A percentile compares a stretch with the other conserved stretches of the same genome.
Conservation (phyloP, 208 protist genomes). For the Crithidia fasciculata region DNA sequence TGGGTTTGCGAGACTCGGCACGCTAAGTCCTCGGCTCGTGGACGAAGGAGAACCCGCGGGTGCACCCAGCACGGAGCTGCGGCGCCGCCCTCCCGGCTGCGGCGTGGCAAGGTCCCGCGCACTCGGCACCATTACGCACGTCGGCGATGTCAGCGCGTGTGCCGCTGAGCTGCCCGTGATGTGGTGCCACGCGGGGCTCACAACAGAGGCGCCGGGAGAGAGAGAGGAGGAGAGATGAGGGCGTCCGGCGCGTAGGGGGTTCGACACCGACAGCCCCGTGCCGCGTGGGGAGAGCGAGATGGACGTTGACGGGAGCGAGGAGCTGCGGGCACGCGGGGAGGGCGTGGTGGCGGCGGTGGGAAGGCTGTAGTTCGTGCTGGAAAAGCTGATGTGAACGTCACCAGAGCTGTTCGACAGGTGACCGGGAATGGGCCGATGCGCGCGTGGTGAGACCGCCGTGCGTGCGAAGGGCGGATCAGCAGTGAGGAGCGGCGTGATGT, state of each 20-base stretch:
- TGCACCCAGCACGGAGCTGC: background rate
- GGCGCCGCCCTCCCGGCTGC: constrained; percentile 4
- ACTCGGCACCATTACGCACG: background rate
- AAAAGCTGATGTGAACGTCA: background rate
- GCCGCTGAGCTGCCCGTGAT: background rate
- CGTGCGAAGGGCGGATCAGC: background rate
- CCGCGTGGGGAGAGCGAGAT: background rate
- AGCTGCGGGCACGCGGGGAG: background rate
- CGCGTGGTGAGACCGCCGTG: background rate
- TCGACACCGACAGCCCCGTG: background rate
- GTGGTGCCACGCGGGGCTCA: background rate
- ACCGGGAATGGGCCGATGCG: background rate
- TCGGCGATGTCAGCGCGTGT: background rate
- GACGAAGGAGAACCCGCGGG: no score
- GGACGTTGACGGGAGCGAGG: constrained; percentile 3
- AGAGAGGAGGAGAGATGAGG: background rate
- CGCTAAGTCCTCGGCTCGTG: no score
- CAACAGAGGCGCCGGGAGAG: constrained; percentile 3
- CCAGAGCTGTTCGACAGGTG: background rate
- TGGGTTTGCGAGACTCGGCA: no score
- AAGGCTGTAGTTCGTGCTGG: background rate
- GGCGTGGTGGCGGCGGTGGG: background rate
- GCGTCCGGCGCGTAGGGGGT: background rate
- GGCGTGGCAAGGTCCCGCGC: background rate
- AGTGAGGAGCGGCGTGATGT: background rate